These are phyloP conservation scores for Phytophthora idaei DNA, from an alignment of 352 stramenopile species.

Conservation along the genomic window DNA sequence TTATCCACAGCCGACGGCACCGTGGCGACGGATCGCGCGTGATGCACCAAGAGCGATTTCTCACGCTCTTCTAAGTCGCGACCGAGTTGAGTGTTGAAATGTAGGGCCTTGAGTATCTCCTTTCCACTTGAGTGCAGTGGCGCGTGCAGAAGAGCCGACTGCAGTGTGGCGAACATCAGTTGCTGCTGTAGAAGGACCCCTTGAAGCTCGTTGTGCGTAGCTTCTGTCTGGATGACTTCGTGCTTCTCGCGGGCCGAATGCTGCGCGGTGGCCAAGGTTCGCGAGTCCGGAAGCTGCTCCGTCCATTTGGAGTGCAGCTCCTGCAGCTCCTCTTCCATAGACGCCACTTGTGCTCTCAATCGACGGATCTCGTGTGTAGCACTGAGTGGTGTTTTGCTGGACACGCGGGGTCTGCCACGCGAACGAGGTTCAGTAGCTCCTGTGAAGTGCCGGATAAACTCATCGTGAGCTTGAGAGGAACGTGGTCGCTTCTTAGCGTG, in stretches of 20 bases:
- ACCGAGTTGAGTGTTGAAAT: background rate
- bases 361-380: constrained; percentile 31
- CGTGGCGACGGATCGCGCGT: background rate
- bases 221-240: constrained; percentile 37
- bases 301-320: constrained; percentile 26
- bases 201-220: constrained; percentile 34
- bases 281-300: constrained; percentile 19
- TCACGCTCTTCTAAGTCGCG: background rate
- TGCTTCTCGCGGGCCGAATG: constrained; percentile 40
- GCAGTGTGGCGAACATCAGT: constrained; percentile 41
- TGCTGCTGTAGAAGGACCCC: constrained; percentile 51
- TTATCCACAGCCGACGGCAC: background rate
- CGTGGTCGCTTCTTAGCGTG: constrained; percentile 20
- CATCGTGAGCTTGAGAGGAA: constrained; percentile 8
- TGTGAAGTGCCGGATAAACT: constrained; percentile 19
- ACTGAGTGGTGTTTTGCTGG: constrained; percentile 19
- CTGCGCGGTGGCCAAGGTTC: constrained; percentile 30
- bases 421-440: background rate
- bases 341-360: constrained; percentile 26
- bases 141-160: background rate
- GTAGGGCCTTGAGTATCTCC: background rate
- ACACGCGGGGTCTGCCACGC: constrained; percentile 9
- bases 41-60: background rate
- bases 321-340: constrained; percentile 32
- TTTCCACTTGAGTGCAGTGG: background rate